Base-by-base conservation (phyloP, 2,329 filamentous ascomycete genomes). In the Exserohilum turcica region DNA sequence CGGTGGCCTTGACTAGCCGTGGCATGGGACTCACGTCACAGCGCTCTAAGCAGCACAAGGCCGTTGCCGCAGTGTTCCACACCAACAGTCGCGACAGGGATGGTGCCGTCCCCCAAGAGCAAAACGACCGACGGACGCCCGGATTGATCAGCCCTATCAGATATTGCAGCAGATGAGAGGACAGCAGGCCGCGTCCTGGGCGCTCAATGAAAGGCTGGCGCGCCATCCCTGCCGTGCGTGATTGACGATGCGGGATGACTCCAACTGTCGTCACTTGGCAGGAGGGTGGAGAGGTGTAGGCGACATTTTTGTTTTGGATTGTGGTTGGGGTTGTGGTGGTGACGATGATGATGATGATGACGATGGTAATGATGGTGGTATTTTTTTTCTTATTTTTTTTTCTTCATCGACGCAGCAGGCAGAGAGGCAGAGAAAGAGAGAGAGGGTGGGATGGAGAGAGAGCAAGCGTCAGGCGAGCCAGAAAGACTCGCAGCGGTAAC, bases 91-190 rank as follows among this genome's bases (percentile, higher is more conserved):
- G 51, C 29, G 40, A 36, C 51, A 54, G 46, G 51, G 51, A 31
- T 54, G 51, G n/a, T 45, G 46, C 39, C 39, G 46, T 53, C 31
- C 32, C 35, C 24, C 32, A 50, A 37, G 35, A 60, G 62, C 50
- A 56, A 62, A 61, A 55, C 51, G 63, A 52, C 64, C 57, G 67
- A 65, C 63, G 67, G 63, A 66, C 65, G 63, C 52, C 58, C 61
- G 65, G 60, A 60, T 63, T 15, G 32, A 64, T 61, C 67, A 72
- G 70, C 66, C 67, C 68, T 71, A 70, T 65, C 59, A 61, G 59
- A 54, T 56, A 65, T 57, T 59, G 57, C 59, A 60, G 61, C 60
- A 59, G 56, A 60, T 47, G 51, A 44, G 7, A 49, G 36, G 47
- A 28, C 46, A 42, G 38, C 56, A 35, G 32, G 42, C 27, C 15